Evolutionary conservation across 805 yeast species (phyloP).

Genomic region (Hanseniaspora meyeri): DNA sequence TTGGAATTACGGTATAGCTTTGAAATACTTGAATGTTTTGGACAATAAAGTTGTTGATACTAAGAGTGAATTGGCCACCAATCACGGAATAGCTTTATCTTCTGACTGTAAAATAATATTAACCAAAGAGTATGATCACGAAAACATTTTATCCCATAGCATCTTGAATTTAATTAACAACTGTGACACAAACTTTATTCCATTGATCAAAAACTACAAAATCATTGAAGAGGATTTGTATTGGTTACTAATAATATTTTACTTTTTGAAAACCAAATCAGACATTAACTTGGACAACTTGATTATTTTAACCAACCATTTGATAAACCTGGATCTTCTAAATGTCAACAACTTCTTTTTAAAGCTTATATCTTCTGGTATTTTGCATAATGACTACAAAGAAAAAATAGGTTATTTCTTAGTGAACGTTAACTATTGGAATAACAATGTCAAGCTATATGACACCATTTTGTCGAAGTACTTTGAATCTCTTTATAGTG

Average conservation of each 20-base stretch:
- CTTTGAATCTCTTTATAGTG: neutral
- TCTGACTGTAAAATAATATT: neutral
- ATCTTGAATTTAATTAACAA: neutral
- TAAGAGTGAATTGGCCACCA: neutral
- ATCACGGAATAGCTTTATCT: conserved; percentile 2
- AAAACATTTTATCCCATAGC: neutral
- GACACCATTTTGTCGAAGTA: conserved; percentile 6
- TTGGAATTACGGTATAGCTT: conserved; percentile 9
- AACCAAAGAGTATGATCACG: conserved; percentile 5
- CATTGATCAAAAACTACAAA: neutral
- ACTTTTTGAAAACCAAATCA: conserved; percentile 3
- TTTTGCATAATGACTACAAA: neutral
- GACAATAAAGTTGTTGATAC: neutral
- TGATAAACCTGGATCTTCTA: neutral
- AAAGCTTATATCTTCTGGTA: conserved; percentile 9
- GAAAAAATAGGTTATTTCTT: conserved; percentile 3
- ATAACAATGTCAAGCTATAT: conserved; percentile 2
- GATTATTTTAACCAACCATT: conserved; percentile 1
- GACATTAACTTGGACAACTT: neutral
- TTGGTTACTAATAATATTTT: conserved; percentile 1
- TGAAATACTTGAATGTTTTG: conserved; percentile 5
- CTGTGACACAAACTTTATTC: neutral
- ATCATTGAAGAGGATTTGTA: conserved; percentile 5
- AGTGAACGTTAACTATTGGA: conserved; percentile 1
- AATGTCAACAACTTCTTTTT: conserved; percentile 10